These are phyloP conservation scores for Geranium brycei DNA, from an alignment of 345 rosid genomes.

Conservation along the genomic window DNA sequence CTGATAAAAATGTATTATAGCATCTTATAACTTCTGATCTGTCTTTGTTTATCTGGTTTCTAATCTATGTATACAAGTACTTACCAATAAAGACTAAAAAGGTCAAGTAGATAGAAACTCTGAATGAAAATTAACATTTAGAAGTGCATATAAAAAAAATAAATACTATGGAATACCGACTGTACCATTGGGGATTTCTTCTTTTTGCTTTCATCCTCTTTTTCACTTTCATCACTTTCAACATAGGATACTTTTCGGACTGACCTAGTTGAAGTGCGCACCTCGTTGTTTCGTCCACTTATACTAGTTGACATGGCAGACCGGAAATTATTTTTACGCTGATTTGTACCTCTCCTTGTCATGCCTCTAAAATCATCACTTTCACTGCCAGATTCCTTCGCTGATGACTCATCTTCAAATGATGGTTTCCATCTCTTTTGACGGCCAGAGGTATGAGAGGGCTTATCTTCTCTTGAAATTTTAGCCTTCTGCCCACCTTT, in stretches of 20 bases:
- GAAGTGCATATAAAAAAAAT: background rate
- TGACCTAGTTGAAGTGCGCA: slow-evolving; percentile 81
- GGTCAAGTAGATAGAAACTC: background rate
- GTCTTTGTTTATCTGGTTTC: background rate
- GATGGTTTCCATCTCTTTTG: slow-evolving; percentile 49
- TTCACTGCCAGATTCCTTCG: slow-evolving; percentile 56
- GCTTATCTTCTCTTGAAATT: slow-evolving; percentile 36
- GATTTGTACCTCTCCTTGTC: slow-evolving; percentile 47
- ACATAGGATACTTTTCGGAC: slow-evolving; percentile 94
- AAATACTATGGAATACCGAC: background rate
- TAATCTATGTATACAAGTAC: background rate
- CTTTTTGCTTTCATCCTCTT: slow-evolving; percentile 66
- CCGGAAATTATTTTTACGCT: slow-evolving; percentile 48
- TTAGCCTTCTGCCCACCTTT: slow-evolving; percentile 45
- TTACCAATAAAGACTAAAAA: background rate
- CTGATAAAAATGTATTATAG: no score
- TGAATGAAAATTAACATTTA: background rate
- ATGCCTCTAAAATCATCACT: slow-evolving; percentile 49
- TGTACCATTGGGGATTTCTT: slow-evolving; percentile 66
- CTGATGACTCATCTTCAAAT: slow-evolving; percentile 57
- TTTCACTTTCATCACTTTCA: slow-evolving; percentile 99
- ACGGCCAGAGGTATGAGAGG: slow-evolving; percentile 31
- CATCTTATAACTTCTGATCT: background rate
- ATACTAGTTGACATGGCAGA: slow-evolving; percentile 16
- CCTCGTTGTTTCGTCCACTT: slow-evolving; percentile 52